Base-by-base conservation (phyloP, 2,329 filamentous ascomycete species). In the Dactylellina drechsleri region DNA sequence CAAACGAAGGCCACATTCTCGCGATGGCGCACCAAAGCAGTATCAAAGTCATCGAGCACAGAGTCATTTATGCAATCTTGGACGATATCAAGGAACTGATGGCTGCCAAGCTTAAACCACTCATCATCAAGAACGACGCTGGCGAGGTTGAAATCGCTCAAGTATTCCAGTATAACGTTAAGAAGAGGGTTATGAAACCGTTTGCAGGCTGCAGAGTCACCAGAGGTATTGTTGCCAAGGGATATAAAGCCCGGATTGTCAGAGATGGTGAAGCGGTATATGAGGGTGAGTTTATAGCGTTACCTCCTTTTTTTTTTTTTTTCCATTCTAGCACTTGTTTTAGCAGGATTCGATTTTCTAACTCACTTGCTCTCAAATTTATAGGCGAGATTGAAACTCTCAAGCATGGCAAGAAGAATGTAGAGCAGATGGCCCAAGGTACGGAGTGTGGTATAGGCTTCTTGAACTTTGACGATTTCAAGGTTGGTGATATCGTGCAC, bases 371-470 rank as follows among this genome's bases (percentile, higher is more conserved):
- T 2, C 49, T 47, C 0, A 36, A 20, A 67, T 28, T 71, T 47
- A 47, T 18, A 97, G 94, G 93, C 77, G 86, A 86, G 60, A 87
- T 98, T 50, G 86, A 88, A 16, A 92, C 92, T 0, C 87, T 99
- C 71, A 97, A 95, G 84, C 91, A 96, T 80, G 88, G 91, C 81
- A 97, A 98, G 86, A 96, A 96, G 81, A 92, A 97, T 77, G 91
- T 95, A 31, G 84, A 85, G 53, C 92, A 97, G 80, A 95, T 96
- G 89, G 89, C 89, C 79, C 98, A 96, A 83, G 93, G 93, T 71
- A 88, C 87, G n/a, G 95, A 99, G 82, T 99, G 95, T 79, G 95
- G 95, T 78, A 90, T 99, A 78, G 89, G 88, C 61, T 94, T 99
- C 79, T 88, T 90, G 2, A 86, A 85, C 36, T 99, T 92, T 88